These are phyloP conservation scores for Paraphaeosphaeria sporulosa DNA, from an alignment of 2,329 filamentous ascomycete genomes.

Conservation along the genomic window DNA sequence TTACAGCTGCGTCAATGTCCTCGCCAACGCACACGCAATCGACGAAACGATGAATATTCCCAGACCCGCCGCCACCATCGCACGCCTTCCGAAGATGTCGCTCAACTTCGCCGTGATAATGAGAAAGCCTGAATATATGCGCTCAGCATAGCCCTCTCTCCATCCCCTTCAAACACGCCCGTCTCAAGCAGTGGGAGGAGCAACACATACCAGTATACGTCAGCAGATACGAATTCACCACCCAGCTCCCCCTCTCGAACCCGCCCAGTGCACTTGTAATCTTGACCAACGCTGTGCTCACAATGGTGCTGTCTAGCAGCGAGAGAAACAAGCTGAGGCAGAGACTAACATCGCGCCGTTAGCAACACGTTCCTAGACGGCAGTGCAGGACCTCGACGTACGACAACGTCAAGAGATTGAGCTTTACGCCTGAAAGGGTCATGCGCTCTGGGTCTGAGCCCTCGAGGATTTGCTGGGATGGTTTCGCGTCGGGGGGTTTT, in stretches of 20 bases:
- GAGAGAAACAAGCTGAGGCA: constrained; percentile 9
- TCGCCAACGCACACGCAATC: constrained; percentile 39
- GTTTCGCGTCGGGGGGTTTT: too few relatives aligned
- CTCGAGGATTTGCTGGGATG: too few relatives aligned
- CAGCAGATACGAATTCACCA: constrained; percentile 3
- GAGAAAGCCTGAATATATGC: constrained; percentile 32
- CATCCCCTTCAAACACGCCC: too few relatives aligned
- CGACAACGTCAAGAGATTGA: background rate
- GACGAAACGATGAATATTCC: constrained; percentile 39
- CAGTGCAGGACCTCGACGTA: background rate
- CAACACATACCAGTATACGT: constrained; percentile 1
- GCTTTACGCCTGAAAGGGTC: background rate
- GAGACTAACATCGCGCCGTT: background rate
- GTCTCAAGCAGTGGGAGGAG: too few relatives aligned
- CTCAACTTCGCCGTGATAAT: constrained; percentile 43
- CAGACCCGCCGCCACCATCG: constrained; percentile 28
- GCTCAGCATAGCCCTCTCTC: background rate
- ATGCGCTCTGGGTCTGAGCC: background rate
- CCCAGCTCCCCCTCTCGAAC: constrained; percentile 2
- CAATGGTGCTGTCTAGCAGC: constrained; percentile 10
- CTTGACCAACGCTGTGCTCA: constrained; percentile 6
- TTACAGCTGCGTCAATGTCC: constrained; percentile 38
- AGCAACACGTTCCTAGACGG: background rate
- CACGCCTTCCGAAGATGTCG: constrained; percentile 43
- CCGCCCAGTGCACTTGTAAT: constrained; percentile 1